These are phyloP conservation scores for Symmetrospora coprosmae DNA, from an alignment of 768 basidiomycete genomes.

Conservation along the genomic window DNA sequence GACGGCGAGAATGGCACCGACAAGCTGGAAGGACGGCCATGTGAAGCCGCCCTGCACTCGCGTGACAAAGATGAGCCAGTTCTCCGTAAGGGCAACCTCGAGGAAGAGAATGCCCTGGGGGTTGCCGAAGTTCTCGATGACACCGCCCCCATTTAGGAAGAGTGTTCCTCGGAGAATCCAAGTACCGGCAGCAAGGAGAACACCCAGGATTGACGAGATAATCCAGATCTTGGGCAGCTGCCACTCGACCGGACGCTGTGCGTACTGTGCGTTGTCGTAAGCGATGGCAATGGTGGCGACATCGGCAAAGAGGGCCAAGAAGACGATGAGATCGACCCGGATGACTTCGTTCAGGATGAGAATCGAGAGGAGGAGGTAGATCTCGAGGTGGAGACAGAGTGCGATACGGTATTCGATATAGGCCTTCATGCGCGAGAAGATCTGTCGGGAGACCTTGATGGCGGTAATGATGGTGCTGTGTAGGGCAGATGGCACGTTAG, in stretches of 20 bases:
- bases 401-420: conserved; percentile 42
- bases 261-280: conserved; percentile 38
- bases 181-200: conserved; percentile 41
- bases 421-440: conserved; percentile 45
- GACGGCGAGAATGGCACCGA: conserved; percentile 32
- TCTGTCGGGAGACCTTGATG: conserved; percentile 44
- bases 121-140: conserved; percentile 38
- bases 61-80: conserved; percentile 34
- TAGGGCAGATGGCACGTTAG: not conserved
- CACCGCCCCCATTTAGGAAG: conserved; percentile 33
- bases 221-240: conserved; percentile 45
- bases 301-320: conserved; percentile 42
- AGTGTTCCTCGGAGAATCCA: conserved; percentile 43
- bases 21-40: conserved; percentile 41
- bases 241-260: conserved; percentile 43
- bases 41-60: conserved; percentile 34
- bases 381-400: conserved; percentile 44
- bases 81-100: conserved; percentile 44
- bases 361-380: conserved; percentile 42
- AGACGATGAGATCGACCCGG: conserved; percentile 43
- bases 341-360: conserved; percentile 44
- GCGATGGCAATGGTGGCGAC: conserved; percentile 46
- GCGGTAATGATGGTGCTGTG: conserved; percentile 39
- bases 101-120: conserved; percentile 44
- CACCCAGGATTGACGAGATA: conserved; percentile 35